These are phyloP conservation scores for Pisolithus albus DNA, from an alignment of 768 basidiomycete species.

Conservation along the genomic window DNA sequence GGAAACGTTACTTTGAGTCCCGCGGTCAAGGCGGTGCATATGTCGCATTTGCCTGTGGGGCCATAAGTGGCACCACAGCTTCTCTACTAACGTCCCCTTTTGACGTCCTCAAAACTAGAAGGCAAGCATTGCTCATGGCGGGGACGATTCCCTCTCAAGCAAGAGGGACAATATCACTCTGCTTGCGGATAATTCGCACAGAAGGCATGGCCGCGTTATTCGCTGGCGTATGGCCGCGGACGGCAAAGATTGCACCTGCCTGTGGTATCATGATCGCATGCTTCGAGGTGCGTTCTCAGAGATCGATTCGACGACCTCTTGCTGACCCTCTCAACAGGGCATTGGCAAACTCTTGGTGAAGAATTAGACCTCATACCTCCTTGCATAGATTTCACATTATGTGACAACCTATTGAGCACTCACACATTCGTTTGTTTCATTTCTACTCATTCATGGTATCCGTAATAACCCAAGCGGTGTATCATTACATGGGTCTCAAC, in stretches of 20 bases:
- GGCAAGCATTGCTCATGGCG: conserved; percentile 78
- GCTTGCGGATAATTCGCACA: conserved; percentile 61
- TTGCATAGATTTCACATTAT: conserved; percentile 26
- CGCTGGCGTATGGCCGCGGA: conserved; percentile 78
- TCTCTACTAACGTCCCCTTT: conserved; percentile 91
- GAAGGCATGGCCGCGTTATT: conserved; percentile 79
- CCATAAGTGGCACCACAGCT: conserved; percentile 78
- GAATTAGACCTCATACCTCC: conserved; percentile 17
- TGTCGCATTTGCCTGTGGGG: conserved; percentile 86
- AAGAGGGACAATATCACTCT: conserved; percentile 54
- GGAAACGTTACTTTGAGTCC: conserved; percentile 57
- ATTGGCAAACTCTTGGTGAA: conserved; percentile 48
- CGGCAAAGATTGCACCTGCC: conserved; percentile 94
- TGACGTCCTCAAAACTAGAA: conserved; percentile 92
- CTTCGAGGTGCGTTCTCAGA: conserved; percentile 61
- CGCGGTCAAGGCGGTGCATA: conserved; percentile 50
- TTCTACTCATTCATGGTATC: conserved; percentile 18
- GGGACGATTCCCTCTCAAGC: conserved; percentile 32
- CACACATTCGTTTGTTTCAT: conserved; percentile 13
- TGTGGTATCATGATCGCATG: conserved; percentile 98
- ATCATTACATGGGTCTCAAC: conserved; percentile 2
- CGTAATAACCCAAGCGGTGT: conserved; percentile 5
- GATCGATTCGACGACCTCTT: conserved; percentile 4
- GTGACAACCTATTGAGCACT: conserved; percentile 6
- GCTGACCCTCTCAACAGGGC: conserved; percentile 36